These are phyloP conservation scores for Xerocomus nothofagi DNA, from an alignment of 1,284 basidiomycete genomes.

Conservation along the genomic window DNA sequence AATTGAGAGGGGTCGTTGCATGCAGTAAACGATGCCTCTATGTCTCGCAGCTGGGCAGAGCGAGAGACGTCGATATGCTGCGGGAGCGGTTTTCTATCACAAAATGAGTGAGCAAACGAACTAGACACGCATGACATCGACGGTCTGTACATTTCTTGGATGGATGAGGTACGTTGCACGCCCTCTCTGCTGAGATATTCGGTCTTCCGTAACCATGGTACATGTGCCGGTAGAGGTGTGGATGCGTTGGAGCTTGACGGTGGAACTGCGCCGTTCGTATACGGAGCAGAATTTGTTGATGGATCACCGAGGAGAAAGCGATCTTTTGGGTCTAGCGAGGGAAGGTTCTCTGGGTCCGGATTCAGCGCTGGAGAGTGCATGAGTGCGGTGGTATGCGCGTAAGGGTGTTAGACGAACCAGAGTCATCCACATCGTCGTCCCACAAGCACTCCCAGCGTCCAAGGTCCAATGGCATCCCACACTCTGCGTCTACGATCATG, in stretches of 20 bases:
- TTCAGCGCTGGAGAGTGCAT: conserved; percentile 53
- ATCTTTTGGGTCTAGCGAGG: conserved; percentile 71
- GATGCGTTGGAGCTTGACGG: conserved; percentile 37
- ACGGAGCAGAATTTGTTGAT: conserved; percentile 44
- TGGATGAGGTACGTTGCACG: conserved; percentile 43
- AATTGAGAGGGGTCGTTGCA: conserved; percentile 53
- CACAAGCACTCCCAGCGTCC: conserved; percentile 80
- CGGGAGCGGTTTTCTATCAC: conserved; percentile 48
- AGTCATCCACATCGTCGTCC: conserved; percentile 74
- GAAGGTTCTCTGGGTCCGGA: conserved; percentile 60
- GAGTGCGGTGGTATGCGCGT: conserved; percentile 4
- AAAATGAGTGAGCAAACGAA: not conserved
- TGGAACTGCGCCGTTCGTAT: conserved; percentile 42
- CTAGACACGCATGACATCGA: not conserved
- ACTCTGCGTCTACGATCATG: conserved; percentile 93
- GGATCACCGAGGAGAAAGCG: conserved; percentile 65
- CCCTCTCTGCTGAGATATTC: conserved; percentile 79
- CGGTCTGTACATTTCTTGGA: conserved; percentile 57
- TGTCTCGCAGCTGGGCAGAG: conserved; percentile 76
- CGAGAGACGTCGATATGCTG: conserved; percentile 74
- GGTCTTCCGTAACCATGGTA: conserved; percentile 88
- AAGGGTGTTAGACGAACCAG: conserved; percentile 45
- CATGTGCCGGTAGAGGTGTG: conserved; percentile 56
- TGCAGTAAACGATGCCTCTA: conserved; percentile 79
- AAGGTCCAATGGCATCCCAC: conserved; percentile 91